Evolutionary conservation across 2,329 filamentous ascomycete species (phyloP).

Genomic region (Zalaria sp.): DNA sequence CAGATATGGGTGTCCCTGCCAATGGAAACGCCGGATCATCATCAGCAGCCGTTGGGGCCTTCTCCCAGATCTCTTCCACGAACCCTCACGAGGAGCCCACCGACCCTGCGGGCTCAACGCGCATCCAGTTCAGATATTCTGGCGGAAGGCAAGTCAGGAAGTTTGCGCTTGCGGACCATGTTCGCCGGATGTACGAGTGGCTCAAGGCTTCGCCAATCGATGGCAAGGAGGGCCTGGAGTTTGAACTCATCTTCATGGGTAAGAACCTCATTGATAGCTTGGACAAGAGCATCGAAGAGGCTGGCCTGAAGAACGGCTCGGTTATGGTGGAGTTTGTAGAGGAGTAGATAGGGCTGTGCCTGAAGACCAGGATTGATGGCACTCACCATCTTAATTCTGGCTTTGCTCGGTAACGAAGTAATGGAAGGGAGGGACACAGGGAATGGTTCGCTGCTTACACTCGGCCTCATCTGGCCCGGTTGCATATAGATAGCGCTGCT

Average conservation of each 20-base stretch:
- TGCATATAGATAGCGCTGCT: too few species aligned
- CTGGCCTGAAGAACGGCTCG: conserved; percentile 79
- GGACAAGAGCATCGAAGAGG: conserved; percentile 59
- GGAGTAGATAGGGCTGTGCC: conserved; percentile 7
- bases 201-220: conserved; percentile 78
- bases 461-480: too few species aligned
- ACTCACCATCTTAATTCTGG: background rate
- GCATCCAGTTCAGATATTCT: conserved; percentile 85
- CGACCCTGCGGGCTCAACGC: conserved; percentile 58
- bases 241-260: conserved; percentile 81
- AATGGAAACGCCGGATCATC: conserved; percentile 14
- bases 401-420: background rate
- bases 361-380: background rate
- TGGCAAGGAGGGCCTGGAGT: conserved; percentile 61
- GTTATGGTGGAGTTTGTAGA: conserved; percentile 77
- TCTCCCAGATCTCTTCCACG: conserved; percentile 56
- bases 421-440: too few species aligned
- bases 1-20: conserved; percentile 11
- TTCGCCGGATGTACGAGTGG: conserved; percentile 87
- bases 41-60: conserved; percentile 31
- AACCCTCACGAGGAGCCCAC: conserved; percentile 67
- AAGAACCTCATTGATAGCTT: conserved; percentile 69
- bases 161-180: conserved; percentile 64
- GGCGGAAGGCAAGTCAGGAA: conserved; percentile 73
- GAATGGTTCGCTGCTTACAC: too few species aligned